Percentiles rank a stretch among this genome's conserved stretches.
These are phyloP conservation scores for Schizopora paradoxa DNA, from an alignment of 1,284 basidiomycete species.

Conservation along the genomic window DNA sequence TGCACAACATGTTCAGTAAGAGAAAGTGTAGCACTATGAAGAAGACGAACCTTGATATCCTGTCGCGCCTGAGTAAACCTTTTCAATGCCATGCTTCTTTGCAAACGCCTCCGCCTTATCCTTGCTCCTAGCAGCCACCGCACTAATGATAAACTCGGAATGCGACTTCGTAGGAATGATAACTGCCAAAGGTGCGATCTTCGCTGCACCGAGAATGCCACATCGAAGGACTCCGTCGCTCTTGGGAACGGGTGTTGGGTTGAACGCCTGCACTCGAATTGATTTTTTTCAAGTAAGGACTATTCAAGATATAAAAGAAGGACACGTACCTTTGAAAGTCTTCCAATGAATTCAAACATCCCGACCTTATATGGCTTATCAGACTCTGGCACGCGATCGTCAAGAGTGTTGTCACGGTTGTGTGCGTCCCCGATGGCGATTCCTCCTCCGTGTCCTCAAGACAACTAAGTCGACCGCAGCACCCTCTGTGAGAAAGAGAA, in stretches of 20 bases:
- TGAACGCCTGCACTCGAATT: neutral
- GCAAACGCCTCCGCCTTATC: constrained; percentile 26
- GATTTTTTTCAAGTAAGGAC: too few relatives aligned
- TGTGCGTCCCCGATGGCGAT: too few relatives aligned
- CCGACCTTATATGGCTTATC: too few relatives aligned
- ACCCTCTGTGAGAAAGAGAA: too few relatives aligned
- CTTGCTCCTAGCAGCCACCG: constrained; percentile 29
- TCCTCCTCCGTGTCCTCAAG: too few relatives aligned
- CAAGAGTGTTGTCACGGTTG: too few relatives aligned
- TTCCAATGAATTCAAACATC: too few relatives aligned
- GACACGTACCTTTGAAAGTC: too few relatives aligned
- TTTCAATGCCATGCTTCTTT: constrained; percentile 27
- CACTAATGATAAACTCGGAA: constrained; percentile 25
- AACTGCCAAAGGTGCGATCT: constrained; percentile 28
- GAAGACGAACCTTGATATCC: constrained; percentile 23
- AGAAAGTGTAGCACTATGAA: neutral
- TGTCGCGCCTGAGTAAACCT: constrained; percentile 22
- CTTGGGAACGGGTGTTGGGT: constrained; percentile 10
- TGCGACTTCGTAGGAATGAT: constrained; percentile 26
- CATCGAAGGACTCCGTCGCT: constrained; percentile 22
- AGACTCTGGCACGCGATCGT: too few relatives aligned
- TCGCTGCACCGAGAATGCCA: constrained; percentile 30
- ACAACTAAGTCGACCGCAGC: too few relatives aligned
- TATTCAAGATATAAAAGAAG: too few relatives aligned
- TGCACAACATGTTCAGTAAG: neutral